phyloP scores from a whole-genome alignment of 2,329 filamentous ascomycete genomes.

The Bipolaris bicolor region DNA sequence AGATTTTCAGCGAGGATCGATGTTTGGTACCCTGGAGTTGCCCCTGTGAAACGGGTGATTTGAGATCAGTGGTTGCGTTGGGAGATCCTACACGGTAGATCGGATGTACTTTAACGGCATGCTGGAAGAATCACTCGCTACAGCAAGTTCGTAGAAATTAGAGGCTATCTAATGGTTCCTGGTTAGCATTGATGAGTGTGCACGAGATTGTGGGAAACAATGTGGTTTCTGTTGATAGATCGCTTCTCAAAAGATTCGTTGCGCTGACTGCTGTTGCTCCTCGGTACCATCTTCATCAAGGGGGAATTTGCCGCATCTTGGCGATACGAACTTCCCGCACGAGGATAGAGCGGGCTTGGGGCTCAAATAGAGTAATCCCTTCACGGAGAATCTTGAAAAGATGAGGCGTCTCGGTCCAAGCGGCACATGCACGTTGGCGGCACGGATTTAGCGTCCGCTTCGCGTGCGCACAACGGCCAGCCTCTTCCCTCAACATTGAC shows the following conservation, averaged over 20 bases:
- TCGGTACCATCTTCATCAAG: background rate
- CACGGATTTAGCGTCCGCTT: background rate
- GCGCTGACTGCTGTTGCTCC: background rate
- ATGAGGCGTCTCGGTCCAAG: background rate
- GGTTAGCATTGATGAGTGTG: background rate
- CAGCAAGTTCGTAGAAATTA: background rate
- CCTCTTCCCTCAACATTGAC: background rate
- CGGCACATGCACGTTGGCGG: background rate
- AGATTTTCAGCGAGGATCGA: background rate
- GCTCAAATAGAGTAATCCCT: conserved; percentile 2
- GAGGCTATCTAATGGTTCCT: background rate
- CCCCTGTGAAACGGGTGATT: background rate
- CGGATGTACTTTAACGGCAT: background rate
- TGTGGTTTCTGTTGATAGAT: background rate
- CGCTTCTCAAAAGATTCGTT: background rate
- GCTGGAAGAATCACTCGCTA: background rate
- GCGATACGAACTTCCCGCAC: background rate
- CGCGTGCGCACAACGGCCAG: background rate
- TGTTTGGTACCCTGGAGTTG: background rate
- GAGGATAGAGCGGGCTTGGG: background rate
- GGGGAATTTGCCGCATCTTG: background rate
- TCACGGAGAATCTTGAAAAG: background rate
- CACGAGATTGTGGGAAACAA: too few relatives aligned
- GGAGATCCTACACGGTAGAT: background rate
- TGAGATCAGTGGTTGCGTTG: background rate